A percentile compares a stretch with the other conserved stretches of the same genome.
Conservation (phyloP, 1,284 basidiomycete species). For the Cutaneotrichosporon cutaneum region DNA sequence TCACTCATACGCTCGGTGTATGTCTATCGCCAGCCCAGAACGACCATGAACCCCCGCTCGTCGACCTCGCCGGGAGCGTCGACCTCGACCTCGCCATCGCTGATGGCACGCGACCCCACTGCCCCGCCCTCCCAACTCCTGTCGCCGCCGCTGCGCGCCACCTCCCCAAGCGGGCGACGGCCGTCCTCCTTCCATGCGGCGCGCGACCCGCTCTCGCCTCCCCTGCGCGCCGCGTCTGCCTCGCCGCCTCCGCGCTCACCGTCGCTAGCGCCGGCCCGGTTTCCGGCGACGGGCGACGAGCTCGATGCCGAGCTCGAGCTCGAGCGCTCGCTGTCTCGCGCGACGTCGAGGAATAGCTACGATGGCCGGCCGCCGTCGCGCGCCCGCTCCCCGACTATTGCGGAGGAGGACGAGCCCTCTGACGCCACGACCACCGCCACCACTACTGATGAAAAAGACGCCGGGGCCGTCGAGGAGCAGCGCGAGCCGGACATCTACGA, state of each 20-base stretch:
- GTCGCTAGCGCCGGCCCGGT: not conserved
- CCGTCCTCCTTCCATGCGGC: not conserved
- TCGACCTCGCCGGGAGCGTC: not conserved
- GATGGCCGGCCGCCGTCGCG: not conserved
- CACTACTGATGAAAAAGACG: not conserved
- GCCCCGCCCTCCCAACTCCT: not conserved
- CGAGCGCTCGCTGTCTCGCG: slow-evolving; percentile 21
- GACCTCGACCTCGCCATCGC: not conserved
- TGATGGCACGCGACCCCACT: not conserved
- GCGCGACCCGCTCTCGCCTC: not conserved
- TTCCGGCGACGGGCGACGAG: slow-evolving; percentile 27
- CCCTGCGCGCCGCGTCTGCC: not conserved
- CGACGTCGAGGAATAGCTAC: not conserved
- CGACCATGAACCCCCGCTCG: not conserved
- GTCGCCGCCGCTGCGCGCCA: not conserved
- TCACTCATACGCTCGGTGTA: not conserved
- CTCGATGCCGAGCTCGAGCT: slow-evolving; percentile 43
- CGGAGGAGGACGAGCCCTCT: not conserved
- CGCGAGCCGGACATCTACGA: slow-evolving; percentile 54
- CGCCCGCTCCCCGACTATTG: not conserved
- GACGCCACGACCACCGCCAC: not conserved
- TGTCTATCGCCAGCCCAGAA: not conserved
- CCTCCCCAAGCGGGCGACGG: not conserved
- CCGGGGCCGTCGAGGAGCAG: slow-evolving; percentile 11
- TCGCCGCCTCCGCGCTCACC: slow-evolving; percentile 1